Evolutionary conservation across 106 monocot genomes (phyloP).

Genomic region (Dioscorea dumetorum): DNA sequence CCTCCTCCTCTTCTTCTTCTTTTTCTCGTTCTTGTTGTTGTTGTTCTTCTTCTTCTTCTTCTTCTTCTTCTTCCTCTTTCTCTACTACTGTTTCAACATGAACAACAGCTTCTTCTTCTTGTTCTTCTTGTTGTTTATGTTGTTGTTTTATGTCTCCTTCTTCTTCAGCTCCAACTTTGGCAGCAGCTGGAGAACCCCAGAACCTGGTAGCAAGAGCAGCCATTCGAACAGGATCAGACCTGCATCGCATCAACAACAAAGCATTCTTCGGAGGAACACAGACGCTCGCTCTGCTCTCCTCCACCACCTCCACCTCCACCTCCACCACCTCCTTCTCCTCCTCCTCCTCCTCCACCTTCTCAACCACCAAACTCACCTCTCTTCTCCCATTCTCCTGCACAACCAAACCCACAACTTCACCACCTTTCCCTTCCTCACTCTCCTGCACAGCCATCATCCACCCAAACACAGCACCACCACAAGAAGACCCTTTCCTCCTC

Average conservation of each 20-base stretch:
- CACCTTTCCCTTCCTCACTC: constrained; percentile 21
- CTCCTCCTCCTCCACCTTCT: constrained; percentile 7
- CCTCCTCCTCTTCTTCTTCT: constrained; percentile 5
- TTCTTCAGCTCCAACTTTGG: constrained; percentile 1
- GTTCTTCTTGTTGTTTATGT: background rate
- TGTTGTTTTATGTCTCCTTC: constrained; percentile 3
- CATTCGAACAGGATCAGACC: constrained; percentile 94
- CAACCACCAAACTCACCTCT: constrained; percentile 14
- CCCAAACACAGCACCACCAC: constrained; percentile 53
- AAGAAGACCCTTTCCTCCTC: constrained; percentile 6
- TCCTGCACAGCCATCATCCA: constrained; percentile 69
- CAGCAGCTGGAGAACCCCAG: constrained; percentile 59
- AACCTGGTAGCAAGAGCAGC: constrained; percentile 67
- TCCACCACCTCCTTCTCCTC: constrained; percentile 5
- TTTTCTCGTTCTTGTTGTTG: background rate
- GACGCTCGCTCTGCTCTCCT: constrained; percentile 32
- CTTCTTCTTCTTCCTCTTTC: background rate
- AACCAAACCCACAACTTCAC: background rate
- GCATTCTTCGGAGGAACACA: constrained; percentile 90
- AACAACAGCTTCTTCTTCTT: constrained; percentile 8
- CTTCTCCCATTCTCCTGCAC: constrained; percentile 11
- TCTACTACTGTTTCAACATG: background rate
- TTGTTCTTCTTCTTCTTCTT: background rate
- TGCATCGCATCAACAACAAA: constrained; percentile 85
- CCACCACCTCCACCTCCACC: constrained; percentile 25